Evolutionary conservation across 2,329 filamentous ascomycete genomes (phyloP).

Genomic region (Laburnicola sp.): DNA sequence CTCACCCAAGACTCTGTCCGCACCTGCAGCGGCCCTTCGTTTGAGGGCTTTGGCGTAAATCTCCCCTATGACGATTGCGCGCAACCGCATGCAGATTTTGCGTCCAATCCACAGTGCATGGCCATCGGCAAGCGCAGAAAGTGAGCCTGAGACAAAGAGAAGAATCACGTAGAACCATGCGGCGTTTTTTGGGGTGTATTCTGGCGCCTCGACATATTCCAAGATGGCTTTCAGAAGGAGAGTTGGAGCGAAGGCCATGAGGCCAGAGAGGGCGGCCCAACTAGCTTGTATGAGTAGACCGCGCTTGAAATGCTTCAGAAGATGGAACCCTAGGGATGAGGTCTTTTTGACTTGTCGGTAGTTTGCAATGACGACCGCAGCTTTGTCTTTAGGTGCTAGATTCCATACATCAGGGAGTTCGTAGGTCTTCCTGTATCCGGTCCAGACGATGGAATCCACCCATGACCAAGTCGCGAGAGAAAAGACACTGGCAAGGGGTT

Average conservation of each 20-base stretch:
- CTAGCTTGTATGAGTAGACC: slow-evolving; percentile 74
- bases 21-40: slow-evolving; percentile 77
- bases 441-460: slow-evolving; percentile 87
- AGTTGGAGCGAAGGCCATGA: slow-evolving; percentile 90
- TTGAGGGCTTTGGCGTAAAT: slow-evolving; percentile 95
- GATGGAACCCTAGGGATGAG: slow-evolving; percentile 73
- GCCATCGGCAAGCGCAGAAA: slow-evolving; percentile 80
- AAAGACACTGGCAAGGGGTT: slow-evolving; percentile 84
- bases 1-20: slow-evolving; percentile 72
- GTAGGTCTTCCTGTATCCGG: slow-evolving; percentile 81
- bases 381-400: slow-evolving; percentile 83
- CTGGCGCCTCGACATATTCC: slow-evolving; percentile 87
- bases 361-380: slow-evolving; percentile 73
- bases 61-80: slow-evolving; percentile 94
- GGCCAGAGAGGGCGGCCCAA: slow-evolving; percentile 77
- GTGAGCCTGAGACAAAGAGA: slow-evolving; percentile 77
- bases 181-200: slow-evolving; percentile 75
- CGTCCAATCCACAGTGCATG: slow-evolving; percentile 91
- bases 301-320: slow-evolving; percentile 81
- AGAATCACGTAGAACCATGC: slow-evolving; percentile 95
- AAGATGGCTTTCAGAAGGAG: slow-evolving; percentile 88
- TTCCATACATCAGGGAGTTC: slow-evolving; percentile 93
- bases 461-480: slow-evolving; percentile 87
- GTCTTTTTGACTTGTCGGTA: slow-evolving; percentile 88
- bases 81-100: slow-evolving; percentile 88